phyloP scores from a whole-genome alignment of 2,329 filamentous ascomycete genomes.

The Diaporthe amygdali region DNA sequence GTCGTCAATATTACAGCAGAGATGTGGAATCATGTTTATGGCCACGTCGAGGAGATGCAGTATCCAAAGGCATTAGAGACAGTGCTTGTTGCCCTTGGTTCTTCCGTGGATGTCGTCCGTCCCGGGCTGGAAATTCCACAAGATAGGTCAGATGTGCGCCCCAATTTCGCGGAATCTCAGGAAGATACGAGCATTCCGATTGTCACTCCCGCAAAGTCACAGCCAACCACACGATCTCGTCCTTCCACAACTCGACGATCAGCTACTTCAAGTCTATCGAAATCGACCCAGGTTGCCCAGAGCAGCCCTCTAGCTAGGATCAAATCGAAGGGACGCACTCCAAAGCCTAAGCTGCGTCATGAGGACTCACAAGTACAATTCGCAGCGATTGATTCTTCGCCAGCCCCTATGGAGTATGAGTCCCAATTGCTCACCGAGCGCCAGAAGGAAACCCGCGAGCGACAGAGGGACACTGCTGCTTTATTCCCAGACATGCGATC shows the following conservation, averaged over 20 bases:
- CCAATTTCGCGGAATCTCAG: slow-evolving; percentile 53
- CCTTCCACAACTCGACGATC: slow-evolving; percentile 30
- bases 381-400: slow-evolving; percentile 68
- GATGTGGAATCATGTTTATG: slow-evolving; percentile 75
- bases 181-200: slow-evolving; percentile 45
- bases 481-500: slow-evolving; percentile 74
- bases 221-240: slow-evolving; percentile 30
- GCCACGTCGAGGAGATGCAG: slow-evolving; percentile 59
- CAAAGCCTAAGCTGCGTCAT: slow-evolving; percentile 67
- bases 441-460: slow-evolving; percentile 78
- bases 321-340: slow-evolving; percentile 36
- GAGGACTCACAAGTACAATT: slow-evolving; percentile 86
- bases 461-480: slow-evolving; percentile 69
- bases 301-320: slow-evolving; percentile 32
- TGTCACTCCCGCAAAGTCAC: slow-evolving; percentile 33
- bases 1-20: slow-evolving; percentile 57
- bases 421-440: slow-evolving; percentile 80
- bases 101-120: slow-evolving; percentile 53
- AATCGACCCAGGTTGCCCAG: slow-evolving; percentile 36
- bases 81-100: slow-evolving; percentile 65
- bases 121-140: slow-evolving; percentile 48
- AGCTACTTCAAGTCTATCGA: slow-evolving; percentile 39
- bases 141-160: slow-evolving; percentile 44
- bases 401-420: slow-evolving; percentile 55
- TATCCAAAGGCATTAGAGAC: slow-evolving; percentile 70